phyloP scores from a whole-genome alignment of 495 filamentous ascomycete genomes.

The Aspergillus mulundensis region DNA sequence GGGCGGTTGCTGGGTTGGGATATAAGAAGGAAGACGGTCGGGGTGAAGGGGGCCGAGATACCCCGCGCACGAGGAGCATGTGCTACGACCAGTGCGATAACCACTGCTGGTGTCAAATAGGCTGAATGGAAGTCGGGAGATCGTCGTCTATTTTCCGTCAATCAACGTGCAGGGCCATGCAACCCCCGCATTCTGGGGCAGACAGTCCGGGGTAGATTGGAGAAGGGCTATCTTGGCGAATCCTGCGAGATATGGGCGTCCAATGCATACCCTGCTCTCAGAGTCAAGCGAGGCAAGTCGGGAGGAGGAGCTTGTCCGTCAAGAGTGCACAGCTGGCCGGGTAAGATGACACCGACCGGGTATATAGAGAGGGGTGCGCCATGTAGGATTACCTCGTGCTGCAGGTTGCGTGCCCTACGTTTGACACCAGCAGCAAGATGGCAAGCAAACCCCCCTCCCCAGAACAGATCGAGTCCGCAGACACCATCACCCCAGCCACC shows the following conservation, averaged over 20 bases:
- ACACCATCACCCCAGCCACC: not conserved
- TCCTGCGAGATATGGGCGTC: not conserved
- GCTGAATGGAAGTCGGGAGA: not conserved
- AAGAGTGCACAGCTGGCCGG: not conserved
- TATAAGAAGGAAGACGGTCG: not conserved
- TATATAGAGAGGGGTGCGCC: not conserved
- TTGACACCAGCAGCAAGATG: not conserved
- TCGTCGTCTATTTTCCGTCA: constrained; percentile 3
- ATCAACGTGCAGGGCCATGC: not conserved
- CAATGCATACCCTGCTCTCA: not conserved
- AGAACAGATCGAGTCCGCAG: not conserved
- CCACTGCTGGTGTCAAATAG: not conserved
- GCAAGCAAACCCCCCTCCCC: not conserved
- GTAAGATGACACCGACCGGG: not conserved
- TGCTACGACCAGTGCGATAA: too few relatives aligned
- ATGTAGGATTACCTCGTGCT: too few relatives aligned
- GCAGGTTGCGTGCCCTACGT: too few relatives aligned
- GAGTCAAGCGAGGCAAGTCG: not conserved
- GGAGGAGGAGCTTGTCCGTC: not conserved
- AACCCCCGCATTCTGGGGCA: constrained; percentile 2
- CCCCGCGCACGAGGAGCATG: not conserved
- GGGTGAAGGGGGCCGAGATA: not conserved
- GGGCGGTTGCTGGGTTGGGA: too few relatives aligned
- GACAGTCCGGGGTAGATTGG: not conserved
- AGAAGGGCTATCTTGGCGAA: not conserved